A percentile compares a stretch with the other conserved stretches of the same genome.
Conservation (phyloP, 768 basidiomycete genomes). For the Lepiota venenata region DNA sequence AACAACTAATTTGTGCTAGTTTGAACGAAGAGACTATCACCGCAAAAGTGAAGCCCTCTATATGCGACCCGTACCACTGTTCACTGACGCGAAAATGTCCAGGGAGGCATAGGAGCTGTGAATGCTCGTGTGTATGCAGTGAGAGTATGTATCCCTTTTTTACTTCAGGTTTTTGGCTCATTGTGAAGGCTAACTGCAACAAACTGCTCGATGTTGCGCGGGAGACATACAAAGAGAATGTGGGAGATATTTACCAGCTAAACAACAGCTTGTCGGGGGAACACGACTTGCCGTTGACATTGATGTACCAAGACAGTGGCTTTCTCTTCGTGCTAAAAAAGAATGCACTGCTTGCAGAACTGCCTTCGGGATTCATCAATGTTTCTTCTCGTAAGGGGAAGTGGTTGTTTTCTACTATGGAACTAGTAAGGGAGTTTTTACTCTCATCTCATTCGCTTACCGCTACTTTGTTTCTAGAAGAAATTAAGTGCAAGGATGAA, state of each 20-base stretch:
- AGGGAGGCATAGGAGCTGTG: constrained; percentile 72
- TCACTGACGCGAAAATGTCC: not conserved
- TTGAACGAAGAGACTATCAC: constrained; percentile 71
- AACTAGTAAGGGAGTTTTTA: constrained; percentile 54
- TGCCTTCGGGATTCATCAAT: constrained; percentile 75
- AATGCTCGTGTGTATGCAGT: constrained; percentile 90
- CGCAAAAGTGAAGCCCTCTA: constrained; percentile 46
- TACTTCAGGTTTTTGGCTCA: not conserved
- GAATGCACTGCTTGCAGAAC: constrained; percentile 54
- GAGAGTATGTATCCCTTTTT: constrained; percentile 38
- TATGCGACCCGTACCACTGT: not conserved
- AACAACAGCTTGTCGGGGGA: constrained; percentile 55
- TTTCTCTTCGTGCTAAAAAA: constrained; percentile 76
- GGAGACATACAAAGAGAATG: constrained; percentile 92
- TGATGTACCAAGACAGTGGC: constrained; percentile 70
- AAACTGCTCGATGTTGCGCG: constrained; percentile 90
- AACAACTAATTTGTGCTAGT: constrained; percentile 50
- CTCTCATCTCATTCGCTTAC: not conserved
- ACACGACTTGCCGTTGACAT: constrained; percentile 59
- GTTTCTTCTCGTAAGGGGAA: constrained; percentile 62
- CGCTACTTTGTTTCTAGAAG: constrained; percentile 44
- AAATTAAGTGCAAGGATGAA: constrained; percentile 88
- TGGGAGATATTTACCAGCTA: constrained; percentile 80
- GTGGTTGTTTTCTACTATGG: constrained; percentile 75
- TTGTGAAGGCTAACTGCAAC: constrained; percentile 64